Base-by-base conservation (phyloP, 768 basidiomycete species). In the Lactarius sanguifluus region DNA sequence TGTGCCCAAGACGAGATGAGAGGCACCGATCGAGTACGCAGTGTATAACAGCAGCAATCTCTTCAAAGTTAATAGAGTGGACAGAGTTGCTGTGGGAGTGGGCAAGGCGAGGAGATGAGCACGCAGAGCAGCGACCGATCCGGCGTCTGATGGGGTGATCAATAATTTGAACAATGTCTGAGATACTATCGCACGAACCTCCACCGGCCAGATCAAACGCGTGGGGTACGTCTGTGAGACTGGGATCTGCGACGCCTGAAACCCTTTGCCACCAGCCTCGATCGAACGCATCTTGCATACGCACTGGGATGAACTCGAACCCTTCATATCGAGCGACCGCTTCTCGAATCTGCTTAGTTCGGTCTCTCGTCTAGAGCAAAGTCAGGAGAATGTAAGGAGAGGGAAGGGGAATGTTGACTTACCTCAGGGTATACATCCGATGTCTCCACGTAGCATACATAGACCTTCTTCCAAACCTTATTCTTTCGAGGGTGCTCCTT, bases 1-100 rank as follows among this genome's bases (percentile, higher is more conserved):
- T 16, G 91, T 89, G 68, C 92, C 92, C 15, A 93, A 81, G 16
- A 93, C 79, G 18, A 94, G 79, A 73, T 94, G 91, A 0, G 92
- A 92, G n/a, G 86, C 86, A 5, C 75, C 73, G 5, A 79, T 82
- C 1, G 81, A 79, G 30, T 77, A 76, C 5, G 92, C 86, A 0
- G 88, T 87, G 70, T 90, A 81, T 20, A 92, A 77, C 30, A 93
- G 79, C 15, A 94, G 79, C n/a, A 92, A 76, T 23, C 91, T 85
- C 61, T 81, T 81, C 16, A 94, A 78, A 20, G 78, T 83, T 55
- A 83, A 81, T 56, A 92, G 78, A 0, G 88, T 81, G 34, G 77
- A 83, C 6, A 82, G 79, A 43, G 88, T 75, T 18, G 91, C 90
- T 0, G 91, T 92, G 64, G 85, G 84, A 0, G 92, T 92, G 1